Conservation (phyloP, 768 basidiomycete genomes). For the Suillus plorans region DNA sequence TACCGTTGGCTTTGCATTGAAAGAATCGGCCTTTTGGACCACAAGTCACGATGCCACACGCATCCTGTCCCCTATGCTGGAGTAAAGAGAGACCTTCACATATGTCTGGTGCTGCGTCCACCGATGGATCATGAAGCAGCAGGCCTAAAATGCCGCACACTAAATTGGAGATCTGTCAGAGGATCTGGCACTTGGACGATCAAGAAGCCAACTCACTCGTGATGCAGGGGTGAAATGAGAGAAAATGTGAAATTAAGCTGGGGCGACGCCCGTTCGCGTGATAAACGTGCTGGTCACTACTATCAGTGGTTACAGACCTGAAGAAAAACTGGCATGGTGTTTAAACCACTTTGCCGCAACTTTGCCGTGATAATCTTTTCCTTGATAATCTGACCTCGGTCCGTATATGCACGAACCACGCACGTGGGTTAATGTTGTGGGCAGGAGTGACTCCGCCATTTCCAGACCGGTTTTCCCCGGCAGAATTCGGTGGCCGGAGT, state of each 20-base stretch:
- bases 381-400: not conserved
- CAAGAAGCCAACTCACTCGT: slow-evolving; percentile 28
- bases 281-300: slow-evolving; percentile 11
- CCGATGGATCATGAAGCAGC: slow-evolving; percentile 72
- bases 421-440: not conserved
- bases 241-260: not conserved
- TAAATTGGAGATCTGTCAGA: slow-evolving; percentile 18
- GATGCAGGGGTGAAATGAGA: slow-evolving; percentile 9
- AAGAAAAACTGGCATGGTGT: not conserved
- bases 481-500: too few relatives aligned
- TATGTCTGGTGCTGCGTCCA: slow-evolving; percentile 84
- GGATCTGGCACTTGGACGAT: slow-evolving; percentile 9
- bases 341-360: not conserved
- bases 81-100: slow-evolving; percentile 93
- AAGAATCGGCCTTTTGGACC: slow-evolving; percentile 93
- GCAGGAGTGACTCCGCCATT: too few relatives aligned
- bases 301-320: slow-evolving; percentile 1
- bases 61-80: slow-evolving; percentile 98
- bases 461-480: too few relatives aligned
- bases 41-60: slow-evolving; percentile 96
- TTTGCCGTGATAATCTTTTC: slow-evolving; percentile 2
- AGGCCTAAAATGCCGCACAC: slow-evolving; percentile 96
- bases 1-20: slow-evolving; percentile 98
- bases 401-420: not conserved
- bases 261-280: not conserved